A percentile compares a stretch with the other conserved stretches of the same genome.
Conservation (phyloP, 2,329 filamentous ascomycete genomes). For the Chaetomiaceae sp. region DNA sequence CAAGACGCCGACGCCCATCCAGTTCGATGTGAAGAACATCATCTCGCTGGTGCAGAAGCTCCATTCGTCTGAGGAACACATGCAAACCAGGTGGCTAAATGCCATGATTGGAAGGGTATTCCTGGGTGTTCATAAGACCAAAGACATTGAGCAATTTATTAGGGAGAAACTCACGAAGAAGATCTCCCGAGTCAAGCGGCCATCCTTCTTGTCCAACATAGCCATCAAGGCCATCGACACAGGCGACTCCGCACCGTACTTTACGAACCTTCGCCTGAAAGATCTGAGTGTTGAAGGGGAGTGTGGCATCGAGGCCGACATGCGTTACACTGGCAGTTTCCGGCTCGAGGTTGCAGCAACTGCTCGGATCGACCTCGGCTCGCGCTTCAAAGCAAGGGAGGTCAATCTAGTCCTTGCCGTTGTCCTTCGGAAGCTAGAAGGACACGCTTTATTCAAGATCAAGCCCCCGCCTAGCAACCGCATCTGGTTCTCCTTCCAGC, state of each 20-base stretch:
- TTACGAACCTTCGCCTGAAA: slow-evolving; percentile 82
- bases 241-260: slow-evolving; percentile 78
- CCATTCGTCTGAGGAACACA: slow-evolving; percentile 85
- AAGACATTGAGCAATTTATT: slow-evolving; percentile 73
- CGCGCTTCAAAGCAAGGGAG: slow-evolving; percentile 83
- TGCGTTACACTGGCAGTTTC: slow-evolving; percentile 86
- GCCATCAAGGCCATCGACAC: slow-evolving; percentile 79
- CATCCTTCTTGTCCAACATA: slow-evolving; percentile 81
- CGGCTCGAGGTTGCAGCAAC: slow-evolving; percentile 88
- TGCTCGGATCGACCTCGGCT: slow-evolving; percentile 82
- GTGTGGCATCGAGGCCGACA: slow-evolving; percentile 77
- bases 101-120: slow-evolving; percentile 86
- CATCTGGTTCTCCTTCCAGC: slow-evolving; percentile 92
- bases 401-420: slow-evolving; percentile 86
- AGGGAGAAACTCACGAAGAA: slow-evolving; percentile 90
- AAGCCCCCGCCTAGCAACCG: slow-evolving; percentile 95
- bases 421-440: slow-evolving; percentile 78
- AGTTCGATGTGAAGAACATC: slow-evolving; percentile 80
- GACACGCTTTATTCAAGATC: slow-evolving; percentile 78
- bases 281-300: slow-evolving; percentile 91
- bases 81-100: slow-evolving; percentile 91
- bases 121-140: slow-evolving; percentile 79
- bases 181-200: slow-evolving; percentile 88
- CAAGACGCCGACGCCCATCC: slow-evolving; percentile 62
- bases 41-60: slow-evolving; percentile 85